Conservation (phyloP, 2,329 filamentous ascomycete genomes). For the Cercospora zeae-maydis region DNA sequence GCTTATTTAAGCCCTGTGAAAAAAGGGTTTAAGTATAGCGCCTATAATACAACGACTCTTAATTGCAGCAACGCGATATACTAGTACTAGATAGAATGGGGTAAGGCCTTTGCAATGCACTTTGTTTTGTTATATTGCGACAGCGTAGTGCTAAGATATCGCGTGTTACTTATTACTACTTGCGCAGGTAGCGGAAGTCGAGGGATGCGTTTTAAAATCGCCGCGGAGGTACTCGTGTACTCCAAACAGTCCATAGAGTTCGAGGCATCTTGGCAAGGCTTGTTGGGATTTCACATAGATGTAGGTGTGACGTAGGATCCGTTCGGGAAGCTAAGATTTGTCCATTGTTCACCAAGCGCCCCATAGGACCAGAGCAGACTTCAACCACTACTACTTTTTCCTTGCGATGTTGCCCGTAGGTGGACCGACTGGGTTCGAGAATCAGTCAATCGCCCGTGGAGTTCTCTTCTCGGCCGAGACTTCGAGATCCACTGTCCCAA, state of each 20-base stretch:
- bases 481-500: background rate
- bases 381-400: background rate
- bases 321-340: background rate
- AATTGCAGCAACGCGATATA: no score
- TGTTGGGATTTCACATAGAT: constrained; percentile 3
- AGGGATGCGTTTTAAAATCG: no score
- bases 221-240: background rate
- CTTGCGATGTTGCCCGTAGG: background rate
- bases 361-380: background rate
- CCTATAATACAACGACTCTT: no score
- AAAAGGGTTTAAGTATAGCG: no score
- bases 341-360: background rate
- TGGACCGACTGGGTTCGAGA: background rate
- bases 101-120: no score
- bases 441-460: background rate
- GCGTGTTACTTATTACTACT: no score
- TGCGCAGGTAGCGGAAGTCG: no score
- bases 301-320: background rate
- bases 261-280: constrained; percentile 1
- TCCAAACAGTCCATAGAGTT: background rate
- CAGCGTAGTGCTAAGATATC: no score
- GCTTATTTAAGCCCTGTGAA: no score
- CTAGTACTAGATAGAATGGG: no score
- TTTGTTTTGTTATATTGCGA: no score
- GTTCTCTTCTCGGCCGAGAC: background rate